A percentile compares a stretch with the other conserved stretches of the same genome.
These are phyloP conservation scores for Lyophyllum shimeji DNA, from an alignment of 768 basidiomycete genomes.

Conservation along the genomic window DNA sequence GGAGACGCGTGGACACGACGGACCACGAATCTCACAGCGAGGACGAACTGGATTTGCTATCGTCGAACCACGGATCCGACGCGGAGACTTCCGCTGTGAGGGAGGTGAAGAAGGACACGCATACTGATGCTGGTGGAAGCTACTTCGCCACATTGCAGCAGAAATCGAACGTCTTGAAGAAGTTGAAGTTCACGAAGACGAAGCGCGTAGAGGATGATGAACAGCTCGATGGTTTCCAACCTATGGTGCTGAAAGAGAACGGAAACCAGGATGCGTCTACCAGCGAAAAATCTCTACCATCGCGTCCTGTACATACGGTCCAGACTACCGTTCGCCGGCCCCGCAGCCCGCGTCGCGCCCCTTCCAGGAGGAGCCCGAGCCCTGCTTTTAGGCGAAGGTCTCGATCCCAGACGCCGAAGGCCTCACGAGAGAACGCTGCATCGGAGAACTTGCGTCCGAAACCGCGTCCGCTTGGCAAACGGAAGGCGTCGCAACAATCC, in stretches of 20 bases:
- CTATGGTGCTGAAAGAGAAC: not conserved
- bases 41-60: conserved; percentile 21
- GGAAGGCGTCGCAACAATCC: not conserved
- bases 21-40: not conserved
- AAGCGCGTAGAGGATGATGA: conserved; percentile 15
- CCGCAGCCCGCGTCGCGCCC: not conserved
- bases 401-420: not conserved
- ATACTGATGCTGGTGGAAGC: conserved; percentile 1
- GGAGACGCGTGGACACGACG: not conserved
- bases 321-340: not conserved
- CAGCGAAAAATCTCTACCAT: not conserved
- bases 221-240: not conserved
- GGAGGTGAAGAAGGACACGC: conserved; percentile 6
- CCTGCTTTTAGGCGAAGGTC: not conserved
- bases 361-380: conserved; percentile 4
- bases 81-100: conserved; percentile 1
- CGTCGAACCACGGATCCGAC: conserved; percentile 18
- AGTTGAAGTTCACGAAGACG: conserved; percentile 36
- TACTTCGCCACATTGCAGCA: not conserved
- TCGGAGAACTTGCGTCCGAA: conserved; percentile 10
- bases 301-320: not conserved
- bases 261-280: not conserved
- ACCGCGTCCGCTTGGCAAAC: conserved; percentile 12
- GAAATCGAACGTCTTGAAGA: conserved; percentile 15
- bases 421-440: not conserved